Percentiles rank a stretch among this genome's conserved stretches.
Evolutionary conservation across 2,329 filamentous ascomycete genomes (phyloP).

Genomic region (Anthostomella pinea): DNA sequence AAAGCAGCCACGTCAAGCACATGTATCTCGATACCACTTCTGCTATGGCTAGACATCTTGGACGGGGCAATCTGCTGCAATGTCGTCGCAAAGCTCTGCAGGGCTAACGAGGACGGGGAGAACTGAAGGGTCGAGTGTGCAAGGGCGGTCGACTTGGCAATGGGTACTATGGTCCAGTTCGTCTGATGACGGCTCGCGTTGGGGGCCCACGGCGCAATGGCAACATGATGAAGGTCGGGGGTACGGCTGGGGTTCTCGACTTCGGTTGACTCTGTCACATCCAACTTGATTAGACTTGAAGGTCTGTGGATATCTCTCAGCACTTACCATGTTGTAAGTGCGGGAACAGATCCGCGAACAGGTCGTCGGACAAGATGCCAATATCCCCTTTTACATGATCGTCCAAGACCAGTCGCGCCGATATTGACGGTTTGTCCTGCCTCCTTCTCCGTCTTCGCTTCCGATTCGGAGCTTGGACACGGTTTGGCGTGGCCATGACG

Average conservation of each 20-base stretch:
- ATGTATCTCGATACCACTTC: conserved; percentile 78
- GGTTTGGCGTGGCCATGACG: conserved; percentile 19
- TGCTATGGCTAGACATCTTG: conserved; percentile 68
- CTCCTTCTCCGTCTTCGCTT: conserved; percentile 52
- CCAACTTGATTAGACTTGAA: conserved; percentile 11
- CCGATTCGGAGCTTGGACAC: conserved; percentile 20
- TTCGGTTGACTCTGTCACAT: conserved; percentile 27
- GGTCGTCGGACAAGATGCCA: conserved; percentile 81
- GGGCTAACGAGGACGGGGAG: conserved; percentile 65
- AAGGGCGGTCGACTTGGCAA: conserved; percentile 61
- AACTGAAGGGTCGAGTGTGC: conserved; percentile 78
- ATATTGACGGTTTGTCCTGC: conserved; percentile 70
- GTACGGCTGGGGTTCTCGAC: conserved; percentile 28
- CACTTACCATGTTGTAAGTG: conserved; percentile 52
- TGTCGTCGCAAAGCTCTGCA: conserved; percentile 75
- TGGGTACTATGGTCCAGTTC: conserved; percentile 82
- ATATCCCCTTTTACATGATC: conserved; percentile 81
- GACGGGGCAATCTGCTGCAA: conserved; percentile 73
- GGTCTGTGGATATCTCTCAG: too few species aligned
- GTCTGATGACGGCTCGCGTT: conserved; percentile 56
- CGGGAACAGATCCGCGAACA: conserved; percentile 80
- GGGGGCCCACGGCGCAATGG: conserved; percentile 72
- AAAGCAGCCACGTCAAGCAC: conserved; percentile 79
- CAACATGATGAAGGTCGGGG: conserved; percentile 58
- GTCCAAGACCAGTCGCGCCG: conserved; percentile 79